Percentiles rank a stretch among this genome's conserved stretches.
Evolutionary conservation across 2,329 filamentous ascomycete genomes (phyloP).

Genomic region (Stemphylium lycopersici): DNA sequence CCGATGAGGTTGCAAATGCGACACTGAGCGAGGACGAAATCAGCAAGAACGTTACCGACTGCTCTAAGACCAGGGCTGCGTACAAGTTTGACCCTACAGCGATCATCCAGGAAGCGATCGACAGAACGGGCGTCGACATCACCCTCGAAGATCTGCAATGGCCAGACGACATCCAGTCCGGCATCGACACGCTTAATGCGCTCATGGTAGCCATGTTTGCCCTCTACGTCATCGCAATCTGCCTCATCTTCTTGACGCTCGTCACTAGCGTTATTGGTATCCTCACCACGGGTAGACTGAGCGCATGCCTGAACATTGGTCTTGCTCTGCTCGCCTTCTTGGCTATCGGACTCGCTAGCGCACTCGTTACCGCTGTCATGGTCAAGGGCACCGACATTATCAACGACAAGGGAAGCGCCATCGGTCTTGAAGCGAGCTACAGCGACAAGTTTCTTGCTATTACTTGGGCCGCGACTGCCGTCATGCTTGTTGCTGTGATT

Average conservation of each 20-base stretch:
- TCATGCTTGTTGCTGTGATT: constrained; percentile 50
- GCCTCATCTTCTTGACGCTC: constrained; percentile 58
- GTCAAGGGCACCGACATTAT: constrained; percentile 60
- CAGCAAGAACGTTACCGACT: constrained; percentile 59
- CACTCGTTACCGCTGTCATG: constrained; percentile 70
- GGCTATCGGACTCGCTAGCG: constrained; percentile 72
- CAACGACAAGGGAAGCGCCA: constrained; percentile 58
- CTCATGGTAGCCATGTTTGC: constrained; percentile 62
- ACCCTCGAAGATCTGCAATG: constrained; percentile 61
- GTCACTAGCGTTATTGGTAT: constrained; percentile 54
- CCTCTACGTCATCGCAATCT: constrained; percentile 65
- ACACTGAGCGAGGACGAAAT: constrained; percentile 51
- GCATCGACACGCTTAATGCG: constrained; percentile 58
- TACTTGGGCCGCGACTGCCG: constrained; percentile 63
- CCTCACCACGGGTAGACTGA: constrained; percentile 52
- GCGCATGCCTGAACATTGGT: constrained; percentile 58
- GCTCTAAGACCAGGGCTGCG: constrained; percentile 60
- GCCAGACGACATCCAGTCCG: constrained; percentile 62
- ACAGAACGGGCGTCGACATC: constrained; percentile 50
- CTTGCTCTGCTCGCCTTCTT: constrained; percentile 60
- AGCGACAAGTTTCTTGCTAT: constrained; percentile 63
- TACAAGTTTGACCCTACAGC: constrained; percentile 64
- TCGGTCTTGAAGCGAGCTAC: constrained; percentile 57
- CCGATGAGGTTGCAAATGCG: constrained; percentile 51
- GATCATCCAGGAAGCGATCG: constrained; percentile 58